These are phyloP conservation scores for Clitopilus hobsonii DNA, from an alignment of 768 basidiomycete genomes.

Conservation along the genomic window DNA sequence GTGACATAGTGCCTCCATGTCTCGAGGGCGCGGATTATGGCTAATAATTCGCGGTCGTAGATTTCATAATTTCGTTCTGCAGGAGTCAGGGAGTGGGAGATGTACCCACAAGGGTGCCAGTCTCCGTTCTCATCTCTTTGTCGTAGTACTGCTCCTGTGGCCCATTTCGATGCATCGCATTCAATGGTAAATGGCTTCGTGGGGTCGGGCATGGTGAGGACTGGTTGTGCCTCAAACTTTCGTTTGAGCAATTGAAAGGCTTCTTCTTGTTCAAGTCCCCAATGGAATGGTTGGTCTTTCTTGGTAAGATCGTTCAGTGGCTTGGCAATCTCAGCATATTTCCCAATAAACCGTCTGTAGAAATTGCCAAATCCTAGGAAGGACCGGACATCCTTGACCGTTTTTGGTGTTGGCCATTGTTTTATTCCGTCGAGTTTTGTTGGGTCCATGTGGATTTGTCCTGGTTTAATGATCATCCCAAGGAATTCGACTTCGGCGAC, in stretches of 20 bases:
- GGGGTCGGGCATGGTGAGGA: slow-evolving; percentile 11
- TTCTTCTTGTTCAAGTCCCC: slow-evolving; percentile 13
- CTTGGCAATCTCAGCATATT: slow-evolving; percentile 22
- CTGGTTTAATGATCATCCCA: slow-evolving; percentile 21
- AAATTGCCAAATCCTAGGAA: slow-evolving; percentile 42
- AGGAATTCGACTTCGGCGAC: too few relatives aligned
- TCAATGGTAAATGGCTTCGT: slow-evolving; percentile 20
- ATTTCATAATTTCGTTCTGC: slow-evolving; percentile 2
- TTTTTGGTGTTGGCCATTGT: slow-evolving; percentile 38
- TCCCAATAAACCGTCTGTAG: slow-evolving; percentile 26
- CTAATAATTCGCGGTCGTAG: slow-evolving; percentile 1
- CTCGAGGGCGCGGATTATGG: not conserved
- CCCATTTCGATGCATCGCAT: slow-evolving; percentile 23
- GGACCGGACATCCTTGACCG: too few relatives aligned
- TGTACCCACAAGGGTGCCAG: not conserved
- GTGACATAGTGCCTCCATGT: slow-evolving; percentile 8
- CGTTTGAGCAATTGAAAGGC: slow-evolving; percentile 25
- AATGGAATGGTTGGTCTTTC: slow-evolving; percentile 15
- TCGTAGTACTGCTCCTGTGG: slow-evolving; percentile 23
- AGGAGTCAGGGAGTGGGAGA: too few relatives aligned
- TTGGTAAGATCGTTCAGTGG: slow-evolving; percentile 21
- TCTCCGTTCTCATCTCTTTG: slow-evolving; percentile 16
- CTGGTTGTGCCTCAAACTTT: slow-evolving; percentile 16
- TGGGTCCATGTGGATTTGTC: slow-evolving; percentile 28
- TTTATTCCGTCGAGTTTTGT: slow-evolving; percentile 28